Base-by-base conservation (phyloP, 208 protist genomes). In the Leishmania gerbilli region DNA sequence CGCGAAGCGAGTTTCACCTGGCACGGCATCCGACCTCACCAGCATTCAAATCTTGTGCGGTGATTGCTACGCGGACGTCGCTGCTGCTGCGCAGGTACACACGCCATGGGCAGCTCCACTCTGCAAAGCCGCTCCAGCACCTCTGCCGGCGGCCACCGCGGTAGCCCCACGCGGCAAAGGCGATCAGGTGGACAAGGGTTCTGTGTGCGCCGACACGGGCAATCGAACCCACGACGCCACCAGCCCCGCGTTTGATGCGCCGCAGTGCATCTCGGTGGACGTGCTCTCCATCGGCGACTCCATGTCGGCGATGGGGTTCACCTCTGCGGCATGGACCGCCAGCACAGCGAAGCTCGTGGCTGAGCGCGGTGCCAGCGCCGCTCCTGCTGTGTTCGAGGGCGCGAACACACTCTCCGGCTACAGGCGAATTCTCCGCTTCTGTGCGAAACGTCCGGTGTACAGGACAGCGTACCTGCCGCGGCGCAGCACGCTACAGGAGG, bases 21-120 rank as follows among this genome's bases (percentile, higher is more conserved):
- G 3, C 17, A 64, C 34, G n/a, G 34, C 13, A 76, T 4, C 21
- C 27, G 40, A 53, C 27, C 13, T n/a, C 55, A 62, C 24, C 64
- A 47, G 34, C 9, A 55, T 79, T 56, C 60, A 79, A 45, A 64
- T 79, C n/a, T 24, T 68, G 37, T 42, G 53, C 9, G 42, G 60
- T 34, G n/a, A 64, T 49, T 71, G 53, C 74, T 82, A 86, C 58
- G 74, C 64, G 1, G 64, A 76, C 40, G 56, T 81, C 19, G 78
- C 56, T 4, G 78, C 27, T 19, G 82, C 82, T 0, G 82, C 82
- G 65, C 55, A 49, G 51, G 74, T 34, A 13, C 79, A 79, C 74
- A 72, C 78, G 5, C 82, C 78, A 27, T 82, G 82, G 82, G 78
- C 78, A 11, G 0, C 67, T 34, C 78, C 82, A 34, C 76, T 80